phyloP scores from a whole-genome alignment of 2,329 filamentous ascomycete species.

The Talaromyces rugulosus region DNA sequence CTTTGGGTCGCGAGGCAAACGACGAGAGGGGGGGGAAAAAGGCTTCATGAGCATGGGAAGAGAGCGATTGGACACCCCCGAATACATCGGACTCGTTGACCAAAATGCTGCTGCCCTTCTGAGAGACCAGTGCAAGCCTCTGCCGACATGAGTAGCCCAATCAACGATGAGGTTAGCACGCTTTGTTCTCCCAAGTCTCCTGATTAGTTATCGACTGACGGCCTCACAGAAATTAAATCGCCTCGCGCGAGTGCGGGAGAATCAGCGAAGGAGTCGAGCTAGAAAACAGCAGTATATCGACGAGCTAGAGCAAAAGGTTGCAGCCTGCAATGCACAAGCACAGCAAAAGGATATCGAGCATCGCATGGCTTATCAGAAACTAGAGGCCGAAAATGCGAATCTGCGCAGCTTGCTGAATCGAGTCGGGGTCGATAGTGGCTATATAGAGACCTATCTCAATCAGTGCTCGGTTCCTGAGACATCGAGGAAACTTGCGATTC shows the following conservation, averaged over 20 bases:
- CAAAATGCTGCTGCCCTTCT: background rate
- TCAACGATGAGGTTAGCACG: conserved; percentile 1
- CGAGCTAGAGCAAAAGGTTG: conserved; percentile 32
- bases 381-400: conserved; percentile 31
- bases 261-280: conserved; percentile 35
- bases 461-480: conserved; percentile 16
- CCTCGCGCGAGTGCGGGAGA: conserved; percentile 39
- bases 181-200: background rate
- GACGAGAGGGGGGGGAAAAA: background rate
- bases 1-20: background rate
- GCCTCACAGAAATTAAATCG: conserved; percentile 22
- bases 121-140: background rate
- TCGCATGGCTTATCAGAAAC: conserved; percentile 28
- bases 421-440: conserved; percentile 20
- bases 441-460: conserved; percentile 26
- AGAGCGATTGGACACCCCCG: background rate
- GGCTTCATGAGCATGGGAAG: background rate
- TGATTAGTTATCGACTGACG: conserved; percentile 3
- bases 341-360: conserved; percentile 30
- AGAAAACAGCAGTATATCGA: conserved; percentile 32
- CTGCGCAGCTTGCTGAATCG: conserved; percentile 23
- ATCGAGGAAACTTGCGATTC: conserved; percentile 32
- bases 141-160: background rate
- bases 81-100: background rate
- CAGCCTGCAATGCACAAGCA: conserved; percentile 22